phyloP scores from a whole-genome alignment of 192 early-diverging fungal genomes.

The Coemansia sp. region DNA sequence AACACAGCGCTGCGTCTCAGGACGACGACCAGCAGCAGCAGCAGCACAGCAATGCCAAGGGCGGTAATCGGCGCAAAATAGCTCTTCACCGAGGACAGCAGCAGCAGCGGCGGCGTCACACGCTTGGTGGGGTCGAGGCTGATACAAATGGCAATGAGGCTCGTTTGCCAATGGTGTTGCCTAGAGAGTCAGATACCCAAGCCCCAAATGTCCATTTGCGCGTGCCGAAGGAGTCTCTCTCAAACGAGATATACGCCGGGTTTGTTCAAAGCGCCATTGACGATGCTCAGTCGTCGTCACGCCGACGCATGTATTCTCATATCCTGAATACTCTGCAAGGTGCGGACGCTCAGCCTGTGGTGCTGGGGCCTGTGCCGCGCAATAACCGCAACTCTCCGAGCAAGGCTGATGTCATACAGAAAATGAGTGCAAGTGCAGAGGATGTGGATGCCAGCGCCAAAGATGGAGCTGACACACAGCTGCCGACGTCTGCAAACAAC shows the following conservation, averaged over 20 bases:
- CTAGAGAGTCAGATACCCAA: neutral
- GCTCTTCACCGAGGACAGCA: slow-evolving; percentile 9
- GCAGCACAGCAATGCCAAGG: too few relatives aligned
- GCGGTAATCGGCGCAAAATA: slow-evolving; percentile 5
- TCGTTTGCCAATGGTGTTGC: neutral
- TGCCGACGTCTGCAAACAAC: neutral
- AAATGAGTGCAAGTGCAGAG: neutral
- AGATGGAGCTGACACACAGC: neutral
- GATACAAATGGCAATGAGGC: neutral
- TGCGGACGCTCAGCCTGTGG: neutral
- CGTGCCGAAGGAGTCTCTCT: slow-evolving; percentile 22
- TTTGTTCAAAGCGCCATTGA: slow-evolving; percentile 28
- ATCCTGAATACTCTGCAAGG: slow-evolving; percentile 25
- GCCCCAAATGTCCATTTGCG: slow-evolving; percentile 21
- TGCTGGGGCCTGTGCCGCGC: neutral
- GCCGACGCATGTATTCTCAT: slow-evolving; percentile 41
- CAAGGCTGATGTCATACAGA: neutral
- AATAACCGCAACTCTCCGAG: neutral
- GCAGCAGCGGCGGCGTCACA: neutral
- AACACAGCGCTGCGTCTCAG: neutral
- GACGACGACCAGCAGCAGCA: neutral
- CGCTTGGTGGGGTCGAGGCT: slow-evolving; percentile 8
- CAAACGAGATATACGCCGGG: slow-evolving; percentile 26
- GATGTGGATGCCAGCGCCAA: neutral
- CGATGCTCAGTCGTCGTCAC: slow-evolving; percentile 28